Percentiles rank a stretch among this genome's conserved stretches.
Evolutionary conservation across 345 rosid species (phyloP).

Genomic region (Pistacia vera): DNA sequence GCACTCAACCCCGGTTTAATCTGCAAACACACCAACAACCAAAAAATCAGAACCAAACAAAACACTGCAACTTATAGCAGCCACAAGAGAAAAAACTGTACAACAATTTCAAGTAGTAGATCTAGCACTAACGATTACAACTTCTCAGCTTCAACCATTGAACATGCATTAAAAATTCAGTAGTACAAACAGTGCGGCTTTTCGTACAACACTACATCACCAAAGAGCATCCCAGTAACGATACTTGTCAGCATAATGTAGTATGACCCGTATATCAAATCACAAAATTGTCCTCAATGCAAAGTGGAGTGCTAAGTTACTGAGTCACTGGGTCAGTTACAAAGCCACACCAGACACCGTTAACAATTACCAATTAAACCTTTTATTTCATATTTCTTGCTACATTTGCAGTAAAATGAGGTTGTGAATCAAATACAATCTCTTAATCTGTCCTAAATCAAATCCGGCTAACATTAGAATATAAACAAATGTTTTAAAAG

Average conservation of each 20-base stretch:
- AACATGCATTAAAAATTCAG: background rate
- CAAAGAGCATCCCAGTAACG: background rate
- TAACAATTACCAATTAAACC: background rate
- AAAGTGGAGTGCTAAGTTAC: background rate
- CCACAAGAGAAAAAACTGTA: background rate
- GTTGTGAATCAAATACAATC: background rate
- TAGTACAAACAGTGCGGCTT: background rate
- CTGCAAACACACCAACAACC: slow-evolving; percentile 39
- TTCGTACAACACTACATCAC: background rate
- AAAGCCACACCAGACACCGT: background rate
- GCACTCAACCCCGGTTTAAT: slow-evolving; percentile 85
- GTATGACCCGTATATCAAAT: background rate
- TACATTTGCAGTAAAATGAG: background rate
- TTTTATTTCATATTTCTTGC: background rate
- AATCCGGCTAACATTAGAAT: background rate
- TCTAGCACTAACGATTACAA: background rate
- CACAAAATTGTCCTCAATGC: background rate
- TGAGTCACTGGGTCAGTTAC: too few species aligned
- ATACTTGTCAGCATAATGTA: background rate
- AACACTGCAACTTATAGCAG: background rate
- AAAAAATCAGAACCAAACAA: slow-evolving; percentile 20
- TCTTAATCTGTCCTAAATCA: background rate
- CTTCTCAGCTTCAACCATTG: background rate
- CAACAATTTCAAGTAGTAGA: background rate
- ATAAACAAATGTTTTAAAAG: background rate